Conservation (phyloP, 768 basidiomycete species). For the Stropharia rugosoannulata region DNA sequence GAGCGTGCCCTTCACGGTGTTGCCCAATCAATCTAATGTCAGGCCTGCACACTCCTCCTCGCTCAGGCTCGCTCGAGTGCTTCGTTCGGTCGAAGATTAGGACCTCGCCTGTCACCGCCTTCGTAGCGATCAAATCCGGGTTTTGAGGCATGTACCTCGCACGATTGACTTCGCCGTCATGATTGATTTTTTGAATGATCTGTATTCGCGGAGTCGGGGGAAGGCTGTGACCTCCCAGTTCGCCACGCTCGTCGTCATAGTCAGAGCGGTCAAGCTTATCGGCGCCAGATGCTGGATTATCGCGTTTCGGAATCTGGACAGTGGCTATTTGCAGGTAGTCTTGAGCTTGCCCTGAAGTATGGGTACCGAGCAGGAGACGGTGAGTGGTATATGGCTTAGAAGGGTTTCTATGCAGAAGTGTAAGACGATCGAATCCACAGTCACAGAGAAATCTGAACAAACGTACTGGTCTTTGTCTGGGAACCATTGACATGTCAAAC, state of each 20-base stretch:
- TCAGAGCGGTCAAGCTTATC: constrained; percentile 76
- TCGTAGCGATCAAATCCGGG: constrained; percentile 94
- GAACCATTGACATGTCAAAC: constrained; percentile 98
- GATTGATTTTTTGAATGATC: constrained; percentile 93
- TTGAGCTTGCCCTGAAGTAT: constrained; percentile 92
- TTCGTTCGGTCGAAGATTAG: constrained; percentile 97
- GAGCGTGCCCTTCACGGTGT: constrained; percentile 86
- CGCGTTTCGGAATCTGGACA: constrained; percentile 88
- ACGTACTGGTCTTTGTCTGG: constrained; percentile 93
- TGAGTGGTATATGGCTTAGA: constrained; percentile 95
- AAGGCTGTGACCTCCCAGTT: constrained; percentile 90
- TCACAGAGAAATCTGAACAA: neutral
- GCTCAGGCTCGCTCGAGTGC: constrained; percentile 90
- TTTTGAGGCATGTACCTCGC: constrained; percentile 99
- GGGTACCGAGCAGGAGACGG: constrained; percentile 92
- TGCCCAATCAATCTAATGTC: constrained; percentile 92
- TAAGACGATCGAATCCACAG: neutral
- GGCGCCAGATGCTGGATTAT: constrained; percentile 54
- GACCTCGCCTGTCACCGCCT: constrained; percentile 88
- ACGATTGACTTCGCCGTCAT: constrained; percentile 92
- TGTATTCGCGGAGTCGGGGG: constrained; percentile 85
- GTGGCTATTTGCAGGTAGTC: constrained; percentile 96
- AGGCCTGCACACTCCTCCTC: constrained; percentile 81
- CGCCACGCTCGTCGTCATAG: constrained; percentile 92
- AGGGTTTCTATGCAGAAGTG: constrained; percentile 55